Conservation (phyloP, 768 basidiomycete species). For the Chiua virens region DNA sequence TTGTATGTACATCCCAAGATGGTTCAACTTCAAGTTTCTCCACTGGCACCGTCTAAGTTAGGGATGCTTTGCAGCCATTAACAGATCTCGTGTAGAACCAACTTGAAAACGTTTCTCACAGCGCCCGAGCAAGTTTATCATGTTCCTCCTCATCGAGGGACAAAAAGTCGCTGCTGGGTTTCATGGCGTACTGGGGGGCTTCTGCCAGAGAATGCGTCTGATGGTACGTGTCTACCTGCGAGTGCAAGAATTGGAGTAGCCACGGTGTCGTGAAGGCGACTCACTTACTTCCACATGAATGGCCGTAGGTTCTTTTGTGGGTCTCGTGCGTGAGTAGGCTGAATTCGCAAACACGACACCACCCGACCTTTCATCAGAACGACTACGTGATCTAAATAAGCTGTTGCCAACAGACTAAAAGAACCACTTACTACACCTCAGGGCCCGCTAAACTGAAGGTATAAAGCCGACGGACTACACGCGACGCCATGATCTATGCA, state of each 20-base stretch:
- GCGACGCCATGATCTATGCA: constrained; percentile 54
- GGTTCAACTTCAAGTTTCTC: not conserved
- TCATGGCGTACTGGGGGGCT: constrained; percentile 21
- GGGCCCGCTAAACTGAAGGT: constrained; percentile 39
- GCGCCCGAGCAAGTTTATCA: constrained; percentile 9
- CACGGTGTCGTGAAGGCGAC: not conserved
- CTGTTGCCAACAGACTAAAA: not conserved
- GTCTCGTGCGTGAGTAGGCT: constrained; percentile 15
- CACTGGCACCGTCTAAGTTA: no score
- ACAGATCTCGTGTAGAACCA: not conserved
- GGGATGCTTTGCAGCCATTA: not conserved
- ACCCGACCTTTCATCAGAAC: constrained; percentile 19
- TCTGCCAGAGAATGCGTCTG: constrained; percentile 26
- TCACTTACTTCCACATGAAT: constrained; percentile 36
- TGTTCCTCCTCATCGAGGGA: constrained; percentile 24
- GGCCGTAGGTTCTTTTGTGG: constrained; percentile 16
- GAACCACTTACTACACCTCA: constrained; percentile 31
- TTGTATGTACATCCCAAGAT: constrained; percentile 2
- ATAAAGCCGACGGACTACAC: constrained; percentile 58
- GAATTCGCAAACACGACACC: constrained; percentile 17
- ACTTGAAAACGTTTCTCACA: constrained; percentile 7
- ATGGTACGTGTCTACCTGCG: constrained; percentile 31
- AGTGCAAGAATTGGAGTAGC: constrained; percentile 1
- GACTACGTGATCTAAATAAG: constrained; percentile 12
- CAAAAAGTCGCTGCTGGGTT: constrained; percentile 23